A percentile compares a stretch with the other conserved stretches of the same genome.
These are phyloP conservation scores for Seminavis robusta DNA, from an alignment of 108 stramenopile genomes.

Conservation along the genomic window DNA sequence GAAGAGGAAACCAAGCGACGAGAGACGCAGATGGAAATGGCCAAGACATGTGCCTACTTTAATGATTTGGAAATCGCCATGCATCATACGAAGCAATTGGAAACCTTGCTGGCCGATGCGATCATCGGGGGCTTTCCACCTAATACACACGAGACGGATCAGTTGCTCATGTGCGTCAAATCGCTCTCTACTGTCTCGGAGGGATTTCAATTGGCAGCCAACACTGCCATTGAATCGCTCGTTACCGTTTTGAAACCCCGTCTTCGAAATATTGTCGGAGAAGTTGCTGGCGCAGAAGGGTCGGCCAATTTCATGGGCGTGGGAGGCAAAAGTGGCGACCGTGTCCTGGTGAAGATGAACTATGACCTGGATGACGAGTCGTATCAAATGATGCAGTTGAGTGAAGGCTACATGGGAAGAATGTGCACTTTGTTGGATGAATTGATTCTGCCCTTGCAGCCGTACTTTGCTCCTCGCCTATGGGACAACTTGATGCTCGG, in stretches of 20 bases:
- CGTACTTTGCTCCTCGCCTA: conserved; percentile 64
- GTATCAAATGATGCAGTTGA: conserved; percentile 73
- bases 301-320: conserved; percentile 31
- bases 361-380: conserved; percentile 80
- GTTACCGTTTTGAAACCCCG: conserved; percentile 65
- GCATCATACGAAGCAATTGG: conserved; percentile 60
- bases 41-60: conserved; percentile 69
- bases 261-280: conserved; percentile 72
- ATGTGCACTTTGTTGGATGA: conserved; percentile 71
- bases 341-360: conserved; percentile 54
- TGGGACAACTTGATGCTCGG: conserved; percentile 65
- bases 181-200: conserved; percentile 58
- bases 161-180: conserved; percentile 72
- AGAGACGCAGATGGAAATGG: conserved; percentile 46
- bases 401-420: conserved; percentile 71
- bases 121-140: conserved; percentile 64
- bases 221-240: conserved; percentile 59
- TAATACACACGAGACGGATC: conserved; percentile 68
- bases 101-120: conserved; percentile 46
- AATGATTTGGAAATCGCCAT: conserved; percentile 82
- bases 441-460: conserved; percentile 55
- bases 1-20: conserved; percentile 30
- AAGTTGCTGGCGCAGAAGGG: conserved; percentile 70
- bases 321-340: conserved; percentile 19
- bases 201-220: conserved; percentile 44